Evolutionary conservation across 2,329 filamentous ascomycete species (phyloP).

Genomic region (Alternaria hordeiaustralica): DNA sequence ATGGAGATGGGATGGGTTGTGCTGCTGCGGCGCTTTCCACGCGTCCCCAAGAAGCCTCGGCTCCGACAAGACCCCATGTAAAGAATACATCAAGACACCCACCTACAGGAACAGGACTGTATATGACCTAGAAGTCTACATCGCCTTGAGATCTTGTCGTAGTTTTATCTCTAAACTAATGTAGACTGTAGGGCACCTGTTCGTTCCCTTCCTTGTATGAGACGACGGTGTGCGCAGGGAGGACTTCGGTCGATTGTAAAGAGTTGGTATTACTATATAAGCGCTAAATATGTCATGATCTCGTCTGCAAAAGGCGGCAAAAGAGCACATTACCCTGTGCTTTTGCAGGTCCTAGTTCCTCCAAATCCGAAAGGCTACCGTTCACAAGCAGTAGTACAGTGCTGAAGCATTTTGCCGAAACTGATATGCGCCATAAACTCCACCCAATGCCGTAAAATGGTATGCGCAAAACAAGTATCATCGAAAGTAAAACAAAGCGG

Average conservation of each 20-base stretch:
- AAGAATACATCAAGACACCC: not conserved
- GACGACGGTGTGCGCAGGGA: not conserved
- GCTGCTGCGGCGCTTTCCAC: too few relatives aligned
- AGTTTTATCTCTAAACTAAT: not conserved
- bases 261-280: constrained; percentile 24
- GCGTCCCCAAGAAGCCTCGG: not conserved
- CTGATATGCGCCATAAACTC: constrained; percentile 16
- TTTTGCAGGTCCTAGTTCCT: not conserved
- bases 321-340: not conserved
- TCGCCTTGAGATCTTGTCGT: not conserved
- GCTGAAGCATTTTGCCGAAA: constrained; percentile 2
- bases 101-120: not conserved
- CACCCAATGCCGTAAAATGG: constrained; percentile 11
- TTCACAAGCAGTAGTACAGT: not conserved
- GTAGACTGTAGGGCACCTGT: not conserved
- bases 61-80: not conserved
- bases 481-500: constrained; percentile 1
- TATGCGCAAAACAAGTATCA: constrained; percentile 10
- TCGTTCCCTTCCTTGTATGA: not conserved
- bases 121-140: not conserved
- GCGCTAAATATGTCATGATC: constrained; percentile 10
- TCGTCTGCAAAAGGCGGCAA: not conserved
- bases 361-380: not conserved
- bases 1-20: not conserved
- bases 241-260: not conserved